Conservation (phyloP, 2,329 filamentous ascomycete genomes). For the Magnaporthiopsis rhizophila region DNA sequence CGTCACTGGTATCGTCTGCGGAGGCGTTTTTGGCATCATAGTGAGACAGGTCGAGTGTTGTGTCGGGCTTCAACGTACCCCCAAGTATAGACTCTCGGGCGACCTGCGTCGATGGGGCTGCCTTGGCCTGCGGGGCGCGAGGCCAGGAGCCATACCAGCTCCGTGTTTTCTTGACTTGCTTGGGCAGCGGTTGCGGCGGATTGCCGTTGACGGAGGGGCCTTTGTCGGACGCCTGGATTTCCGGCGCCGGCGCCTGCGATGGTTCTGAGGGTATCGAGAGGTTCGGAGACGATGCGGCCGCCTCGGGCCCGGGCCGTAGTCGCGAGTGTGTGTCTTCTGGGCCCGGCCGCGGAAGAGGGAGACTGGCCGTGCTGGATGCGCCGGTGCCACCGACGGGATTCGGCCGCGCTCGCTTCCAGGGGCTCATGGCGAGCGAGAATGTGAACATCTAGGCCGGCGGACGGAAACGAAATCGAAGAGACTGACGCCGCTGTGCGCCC, state of each 20-base stretch:
- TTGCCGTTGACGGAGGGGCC: background rate
- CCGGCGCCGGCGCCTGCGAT: background rate
- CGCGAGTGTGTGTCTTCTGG: background rate
- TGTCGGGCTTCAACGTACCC: conserved; percentile 40
- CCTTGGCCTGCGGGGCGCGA: conserved; percentile 37
- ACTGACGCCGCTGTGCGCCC: background rate
- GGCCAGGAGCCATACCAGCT: conserved; percentile 61
- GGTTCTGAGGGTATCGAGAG: background rate
- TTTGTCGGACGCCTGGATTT: background rate
- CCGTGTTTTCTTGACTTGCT: conserved; percentile 41
- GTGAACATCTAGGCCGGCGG: background rate
- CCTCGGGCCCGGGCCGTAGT: background rate
- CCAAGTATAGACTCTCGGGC: conserved; percentile 54
- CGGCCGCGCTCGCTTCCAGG: conserved; percentile 32
- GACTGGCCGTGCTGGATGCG: conserved; percentile 6
- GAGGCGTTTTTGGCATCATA: conserved; percentile 36
- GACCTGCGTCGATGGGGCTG: conserved; percentile 50
- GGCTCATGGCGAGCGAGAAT: conserved; percentile 23
- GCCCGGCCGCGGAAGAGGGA: background rate
- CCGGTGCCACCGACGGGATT: conserved; percentile 20
- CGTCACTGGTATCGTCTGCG: conserved; percentile 12
- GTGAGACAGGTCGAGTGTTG: conserved; percentile 39
- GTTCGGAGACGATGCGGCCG: background rate
- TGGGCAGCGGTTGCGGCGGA: conserved; percentile 7
- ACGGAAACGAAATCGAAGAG: background rate